Evolutionary conservation across 140 eudicot genomes (phyloP).

Genomic region (Flaveria floridana): DNA sequence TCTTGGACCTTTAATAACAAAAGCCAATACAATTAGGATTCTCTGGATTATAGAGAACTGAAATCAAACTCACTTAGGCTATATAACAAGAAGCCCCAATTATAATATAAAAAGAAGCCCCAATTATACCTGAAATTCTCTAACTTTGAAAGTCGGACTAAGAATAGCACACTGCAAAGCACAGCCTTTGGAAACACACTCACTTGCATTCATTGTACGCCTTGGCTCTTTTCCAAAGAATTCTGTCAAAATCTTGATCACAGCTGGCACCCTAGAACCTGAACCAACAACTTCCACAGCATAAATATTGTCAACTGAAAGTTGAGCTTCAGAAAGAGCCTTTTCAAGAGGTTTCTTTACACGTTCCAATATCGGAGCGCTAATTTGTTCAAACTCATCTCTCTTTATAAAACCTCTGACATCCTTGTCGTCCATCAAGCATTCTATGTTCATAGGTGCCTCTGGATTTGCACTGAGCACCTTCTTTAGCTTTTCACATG

Average conservation of each 20-base stretch:
- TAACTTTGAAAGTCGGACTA: constrained; percentile 79
- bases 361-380: constrained; percentile 68
- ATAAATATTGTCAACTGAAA: constrained; percentile 57
- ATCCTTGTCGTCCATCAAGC: constrained; percentile 82
- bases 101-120: constrained; percentile 16
- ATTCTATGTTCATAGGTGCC: constrained; percentile 84
- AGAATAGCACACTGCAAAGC: constrained; percentile 85
- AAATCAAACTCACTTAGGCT: constrained; percentile 2
- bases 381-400: constrained; percentile 80
- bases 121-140: constrained; percentile 68
- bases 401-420: constrained; percentile 73
- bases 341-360: constrained; percentile 75
- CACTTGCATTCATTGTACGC: constrained; percentile 90
- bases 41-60: background rate
- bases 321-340: constrained; percentile 74
- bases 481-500: constrained; percentile 79
- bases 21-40: background rate
- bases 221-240: constrained; percentile 89
- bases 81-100: background rate
- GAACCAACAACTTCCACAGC: constrained; percentile 89
- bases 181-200: constrained; percentile 82
- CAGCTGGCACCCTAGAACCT: constrained; percentile 81
- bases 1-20: constrained; percentile 70
- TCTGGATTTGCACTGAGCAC: constrained; percentile 81
- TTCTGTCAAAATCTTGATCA: constrained; percentile 68